Conservation (phyloP, 257 asterid genomes). For the Datura wrightii region DNA sequence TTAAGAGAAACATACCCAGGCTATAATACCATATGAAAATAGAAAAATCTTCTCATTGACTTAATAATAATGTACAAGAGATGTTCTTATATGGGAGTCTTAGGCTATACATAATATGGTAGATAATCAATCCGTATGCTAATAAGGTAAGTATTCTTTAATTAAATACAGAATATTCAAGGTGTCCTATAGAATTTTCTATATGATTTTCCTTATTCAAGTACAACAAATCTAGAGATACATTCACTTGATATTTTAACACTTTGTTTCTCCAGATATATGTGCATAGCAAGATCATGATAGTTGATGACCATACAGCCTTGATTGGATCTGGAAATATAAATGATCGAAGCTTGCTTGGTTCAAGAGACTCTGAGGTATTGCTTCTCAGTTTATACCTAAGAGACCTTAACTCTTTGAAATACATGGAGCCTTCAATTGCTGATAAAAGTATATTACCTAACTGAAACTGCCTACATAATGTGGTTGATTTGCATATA, state of each 20-base stretch:
- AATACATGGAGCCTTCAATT: neutral
- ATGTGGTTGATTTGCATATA: neutral
- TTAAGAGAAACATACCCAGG: neutral
- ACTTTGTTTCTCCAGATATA: constrained; percentile 58
- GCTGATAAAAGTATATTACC: neutral
- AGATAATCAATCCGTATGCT: neutral
- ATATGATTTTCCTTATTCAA: neutral
- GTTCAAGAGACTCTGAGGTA: constrained; percentile 99
- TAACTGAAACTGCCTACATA: constrained; percentile 25
- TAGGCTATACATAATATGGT: constrained; percentile 3
- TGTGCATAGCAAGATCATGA: constrained; percentile 98
- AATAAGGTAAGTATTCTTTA: neutral
- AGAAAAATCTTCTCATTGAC: neutral
- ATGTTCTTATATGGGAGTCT: neutral
- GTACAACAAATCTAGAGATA: neutral
- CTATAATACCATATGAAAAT: neutral
- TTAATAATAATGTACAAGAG: constrained; percentile 11
- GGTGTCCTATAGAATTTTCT: neutral
- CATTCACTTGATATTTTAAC: neutral
- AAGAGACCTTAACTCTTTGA: neutral
- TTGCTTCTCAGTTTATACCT: constrained; percentile 27
- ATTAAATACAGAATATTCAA: neutral
- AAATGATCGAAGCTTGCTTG: constrained; percentile 93
- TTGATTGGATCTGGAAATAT: constrained; percentile 92
- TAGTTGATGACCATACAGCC: constrained; percentile 74